Percentiles rank a stretch among this genome's conserved stretches.
These are phyloP conservation scores for Pontederia paniculata DNA, from an alignment of 176 grass and related monocot species.

Conservation along the genomic window DNA sequence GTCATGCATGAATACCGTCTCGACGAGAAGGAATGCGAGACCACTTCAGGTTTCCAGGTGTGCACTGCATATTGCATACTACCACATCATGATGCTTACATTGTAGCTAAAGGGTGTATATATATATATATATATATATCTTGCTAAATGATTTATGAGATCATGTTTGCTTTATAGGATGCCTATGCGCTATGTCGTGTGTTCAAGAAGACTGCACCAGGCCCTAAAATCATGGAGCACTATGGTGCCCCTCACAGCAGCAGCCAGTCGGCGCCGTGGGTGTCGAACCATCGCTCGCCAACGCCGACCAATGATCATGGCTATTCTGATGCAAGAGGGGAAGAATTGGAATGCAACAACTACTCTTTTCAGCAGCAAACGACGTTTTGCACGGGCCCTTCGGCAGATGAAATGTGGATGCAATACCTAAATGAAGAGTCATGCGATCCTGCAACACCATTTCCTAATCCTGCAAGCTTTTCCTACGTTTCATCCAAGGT, in stretches of 20 bases:
- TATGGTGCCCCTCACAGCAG: constrained; percentile 31
- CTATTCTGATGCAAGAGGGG: constrained; percentile 57
- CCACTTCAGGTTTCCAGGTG: constrained; percentile 71
- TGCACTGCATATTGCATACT: neutral
- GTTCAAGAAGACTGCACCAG: constrained; percentile 80
- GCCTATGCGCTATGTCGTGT: constrained; percentile 86
- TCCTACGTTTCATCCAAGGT: constrained; percentile 76
- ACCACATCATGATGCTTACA: constrained; percentile 3
- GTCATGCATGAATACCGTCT: constrained; percentile 99
- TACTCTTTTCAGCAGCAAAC: constrained; percentile 21
- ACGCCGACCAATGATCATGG: constrained; percentile 17
- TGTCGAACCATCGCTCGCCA: constrained; percentile 36
- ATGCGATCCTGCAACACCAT: constrained; percentile 32
- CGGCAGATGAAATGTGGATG: constrained; percentile 51
- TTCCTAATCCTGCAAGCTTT: constrained; percentile 39
- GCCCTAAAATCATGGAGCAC: constrained; percentile 76
- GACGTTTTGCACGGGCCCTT: constrained; percentile 14
- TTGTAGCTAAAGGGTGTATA: neutral
- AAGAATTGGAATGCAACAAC: constrained; percentile 47
- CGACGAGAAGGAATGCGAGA: constrained; percentile 87
- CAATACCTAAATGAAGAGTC: constrained; percentile 67
- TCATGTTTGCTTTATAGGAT: constrained; percentile 39
- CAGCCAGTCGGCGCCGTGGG: constrained; percentile 42
- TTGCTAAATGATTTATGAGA: too few species aligned
- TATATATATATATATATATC: neutral